Conservation (phyloP, 2,329 filamentous ascomycete genomes). For the Trichoderma breve region DNA sequence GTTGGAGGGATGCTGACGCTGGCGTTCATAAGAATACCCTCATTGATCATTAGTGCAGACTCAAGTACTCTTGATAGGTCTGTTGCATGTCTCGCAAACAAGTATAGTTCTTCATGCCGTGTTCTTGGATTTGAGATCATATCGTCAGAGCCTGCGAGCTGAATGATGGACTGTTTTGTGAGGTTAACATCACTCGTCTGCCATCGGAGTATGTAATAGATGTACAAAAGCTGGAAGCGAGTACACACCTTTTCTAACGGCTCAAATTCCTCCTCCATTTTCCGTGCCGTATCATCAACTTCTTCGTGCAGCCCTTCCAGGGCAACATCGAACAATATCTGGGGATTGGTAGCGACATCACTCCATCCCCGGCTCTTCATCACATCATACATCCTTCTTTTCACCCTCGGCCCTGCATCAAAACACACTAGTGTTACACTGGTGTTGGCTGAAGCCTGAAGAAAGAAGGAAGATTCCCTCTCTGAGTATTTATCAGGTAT, state of each 20-base stretch:
- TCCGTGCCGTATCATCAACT: constrained; percentile 32
- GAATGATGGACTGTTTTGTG: constrained; percentile 27
- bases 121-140: constrained; percentile 24
- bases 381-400: constrained; percentile 27
- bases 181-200: background rate
- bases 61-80: constrained; percentile 32
- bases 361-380: constrained; percentile 27
- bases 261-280: constrained; percentile 32
- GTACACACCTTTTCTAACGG: constrained; percentile 30
- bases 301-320: constrained; percentile 31
- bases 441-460: constrained; percentile 25
- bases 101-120: constrained; percentile 31
- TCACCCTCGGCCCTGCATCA: constrained; percentile 26
- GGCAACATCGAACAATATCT: constrained; percentile 32
- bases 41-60: constrained; percentile 29
- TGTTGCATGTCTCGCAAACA: constrained; percentile 33
- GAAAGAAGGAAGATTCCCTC: constrained; percentile 31
- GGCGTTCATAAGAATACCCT: constrained; percentile 12
- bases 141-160: constrained; percentile 23
- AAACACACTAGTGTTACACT: constrained; percentile 29
- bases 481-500: constrained; percentile 29
- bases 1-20: background rate
- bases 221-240: background rate
- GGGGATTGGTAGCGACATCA: constrained; percentile 27
- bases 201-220: background rate